phyloP scores from a whole-genome alignment of 768 basidiomycete species.

The Rhizopogon vinicolor region DNA sequence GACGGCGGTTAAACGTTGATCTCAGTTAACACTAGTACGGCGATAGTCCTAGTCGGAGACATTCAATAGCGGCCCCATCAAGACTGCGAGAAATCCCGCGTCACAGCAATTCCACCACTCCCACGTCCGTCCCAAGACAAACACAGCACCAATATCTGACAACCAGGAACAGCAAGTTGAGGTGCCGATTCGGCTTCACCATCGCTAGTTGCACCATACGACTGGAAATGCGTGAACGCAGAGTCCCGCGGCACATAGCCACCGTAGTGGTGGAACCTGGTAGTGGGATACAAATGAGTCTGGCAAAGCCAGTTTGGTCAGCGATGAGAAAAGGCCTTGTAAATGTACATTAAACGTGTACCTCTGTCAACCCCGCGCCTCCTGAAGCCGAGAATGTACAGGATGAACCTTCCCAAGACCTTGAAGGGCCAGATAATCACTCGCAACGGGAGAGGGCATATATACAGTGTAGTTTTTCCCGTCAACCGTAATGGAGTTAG shows the following conservation, averaged over 20 bases:
- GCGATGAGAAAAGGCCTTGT: not conserved
- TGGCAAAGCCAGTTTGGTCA: not conserved
- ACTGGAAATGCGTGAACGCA: conserved; percentile 3
- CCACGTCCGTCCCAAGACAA: conserved; percentile 1
- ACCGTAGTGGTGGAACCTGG: conserved; percentile 3
- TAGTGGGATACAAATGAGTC: conserved; percentile 8
- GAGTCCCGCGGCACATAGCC: conserved; percentile 8
- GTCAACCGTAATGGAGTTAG: not conserved
- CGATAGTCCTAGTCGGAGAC: too few relatives aligned
- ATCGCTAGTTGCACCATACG: conserved; percentile 1
- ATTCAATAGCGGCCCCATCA: too few relatives aligned
- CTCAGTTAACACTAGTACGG: too few relatives aligned
- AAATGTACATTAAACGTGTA: not conserved
- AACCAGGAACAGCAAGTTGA: not conserved
- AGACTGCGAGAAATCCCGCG: too few relatives aligned
- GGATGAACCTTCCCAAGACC: not conserved
- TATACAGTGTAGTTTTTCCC: not conserved
- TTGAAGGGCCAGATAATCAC: not conserved
- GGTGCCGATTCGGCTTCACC: not conserved
- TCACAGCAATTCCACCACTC: not conserved
- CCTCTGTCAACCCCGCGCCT: not conserved
- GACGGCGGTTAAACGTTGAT: too few relatives aligned
- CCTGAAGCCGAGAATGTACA: conserved; percentile 1
- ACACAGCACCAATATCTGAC: not conserved
- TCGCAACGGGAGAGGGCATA: not conserved